phyloP scores from a whole-genome alignment of 805 yeast genomes.

The Suhomyces faveliae region DNA sequence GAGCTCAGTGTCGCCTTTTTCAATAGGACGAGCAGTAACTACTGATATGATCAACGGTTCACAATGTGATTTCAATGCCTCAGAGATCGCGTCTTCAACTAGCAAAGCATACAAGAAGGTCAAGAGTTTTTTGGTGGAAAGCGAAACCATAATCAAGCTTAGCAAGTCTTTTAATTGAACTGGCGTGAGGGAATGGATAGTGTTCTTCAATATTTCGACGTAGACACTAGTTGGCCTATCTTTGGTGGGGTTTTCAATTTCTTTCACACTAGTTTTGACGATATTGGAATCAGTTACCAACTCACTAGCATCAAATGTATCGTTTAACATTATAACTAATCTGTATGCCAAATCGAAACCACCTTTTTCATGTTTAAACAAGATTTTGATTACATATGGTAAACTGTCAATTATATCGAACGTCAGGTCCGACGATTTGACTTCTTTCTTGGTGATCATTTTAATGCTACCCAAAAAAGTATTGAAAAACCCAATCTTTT shows the following conservation, averaged over 20 bases:
- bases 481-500: slow-evolving; percentile 23
- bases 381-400: slow-evolving; percentile 22
- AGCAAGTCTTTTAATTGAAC: slow-evolving; percentile 12
- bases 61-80: slow-evolving; percentile 9
- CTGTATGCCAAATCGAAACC: slow-evolving; percentile 22
- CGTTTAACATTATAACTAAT: slow-evolving; percentile 27
- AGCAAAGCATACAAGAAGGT: slow-evolving; percentile 4
- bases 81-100: not conserved
- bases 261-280: not conserved
- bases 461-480: slow-evolving; percentile 27
- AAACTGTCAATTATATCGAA: slow-evolving; percentile 33
- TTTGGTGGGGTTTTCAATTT: not conserved
- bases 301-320: slow-evolving; percentile 29
- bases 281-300: slow-evolving; percentile 2
- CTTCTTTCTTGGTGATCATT: slow-evolving; percentile 29
- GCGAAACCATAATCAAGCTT: slow-evolving; percentile 9
- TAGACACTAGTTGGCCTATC: not conserved
- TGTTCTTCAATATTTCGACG: not conserved
- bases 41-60: slow-evolving; percentile 15
- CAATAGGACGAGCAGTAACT: slow-evolving; percentile 20
- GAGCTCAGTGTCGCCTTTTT: slow-evolving; percentile 19
- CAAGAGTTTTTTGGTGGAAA: slow-evolving; percentile 4
- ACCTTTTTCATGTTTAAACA: slow-evolving; percentile 17
- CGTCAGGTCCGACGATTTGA: slow-evolving; percentile 27
- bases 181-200: not conserved